Base-by-base conservation (phyloP, 2,329 filamentous ascomycete species). In the Zymoseptoria passerinii region DNA sequence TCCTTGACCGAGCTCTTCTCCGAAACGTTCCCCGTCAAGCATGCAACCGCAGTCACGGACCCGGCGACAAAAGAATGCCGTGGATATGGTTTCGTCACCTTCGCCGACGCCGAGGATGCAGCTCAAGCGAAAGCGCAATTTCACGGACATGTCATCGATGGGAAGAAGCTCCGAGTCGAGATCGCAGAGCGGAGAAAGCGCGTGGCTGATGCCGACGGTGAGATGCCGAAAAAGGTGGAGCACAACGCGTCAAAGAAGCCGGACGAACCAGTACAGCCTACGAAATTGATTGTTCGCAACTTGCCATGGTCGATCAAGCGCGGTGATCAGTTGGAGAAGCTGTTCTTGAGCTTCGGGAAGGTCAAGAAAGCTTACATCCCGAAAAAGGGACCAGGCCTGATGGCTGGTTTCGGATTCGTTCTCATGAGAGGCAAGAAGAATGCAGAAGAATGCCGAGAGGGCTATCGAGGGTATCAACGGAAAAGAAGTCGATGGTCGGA, bases 71-170 rank as follows among this genome's bases (percentile, higher is more conserved):
- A 96, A 70, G 79, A 86, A 66, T 96, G 90, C 13, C 88, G 90
- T 71, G 92, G 94, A 18, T 99, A 91, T 73, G 94, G 94, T 55
- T 99, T 99, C 74, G 92, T 99, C 58, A 97, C 94, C 1, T 94
- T 99, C 69, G 90, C 92, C 67, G 94, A 99, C 71, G 83, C 88
- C 28, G 92, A 96, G 65, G 94, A 99, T 77, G 92, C 92, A 10
- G 78, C 86, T 64, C 83, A 86, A 63, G 95, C 94, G 18, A 83
- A 89, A 70, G 83, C 87, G 58, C 88, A 95, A 72, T 83, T 96
- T 70, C 84, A 96, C 73, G 89, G 89, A 62, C 81, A 87, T 51
- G 77, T 84, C 27, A 83, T 96, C 66, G 83, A 91, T 53, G 92
- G 92, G 19, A 85, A 87, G 67, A 89, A 88, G 63, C 85, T 99